These are phyloP conservation scores for Spergularia azorica DNA, from an alignment of 179 eudicot genomes.

Conservation along the genomic window DNA sequence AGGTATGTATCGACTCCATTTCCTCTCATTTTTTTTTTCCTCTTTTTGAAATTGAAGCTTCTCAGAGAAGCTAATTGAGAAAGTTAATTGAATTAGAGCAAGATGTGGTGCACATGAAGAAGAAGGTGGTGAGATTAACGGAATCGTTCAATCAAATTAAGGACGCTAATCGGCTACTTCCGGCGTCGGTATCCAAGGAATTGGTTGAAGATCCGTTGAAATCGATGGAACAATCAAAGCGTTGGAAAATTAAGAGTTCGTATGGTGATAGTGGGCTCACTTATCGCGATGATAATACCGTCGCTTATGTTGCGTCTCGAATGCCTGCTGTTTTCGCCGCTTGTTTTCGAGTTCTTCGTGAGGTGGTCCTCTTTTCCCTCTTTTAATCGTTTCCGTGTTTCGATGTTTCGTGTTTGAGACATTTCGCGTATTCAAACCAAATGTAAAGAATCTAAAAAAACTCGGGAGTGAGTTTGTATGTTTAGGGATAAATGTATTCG, in stretches of 20 bases:
- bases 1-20: conserved; percentile 35
- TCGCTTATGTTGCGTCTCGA: conserved; percentile 79
- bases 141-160: conserved; percentile 63
- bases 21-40: neutral
- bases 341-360: conserved; percentile 62
- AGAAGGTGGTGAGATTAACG: conserved; percentile 68
- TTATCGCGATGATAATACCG: conserved; percentile 63
- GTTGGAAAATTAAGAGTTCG: conserved; percentile 73
- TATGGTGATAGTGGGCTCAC: conserved; percentile 79
- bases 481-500: neutral
- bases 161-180: conserved; percentile 62
- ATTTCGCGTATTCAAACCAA: too few relatives aligned
- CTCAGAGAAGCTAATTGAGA: too few relatives aligned
- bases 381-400: too few relatives aligned
- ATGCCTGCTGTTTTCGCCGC: conserved; percentile 89
- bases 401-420: too few relatives aligned
- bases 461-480: too few relatives aligned
- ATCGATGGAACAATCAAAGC: conserved; percentile 52
- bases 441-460: too few relatives aligned
- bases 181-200: conserved; percentile 59
- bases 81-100: conserved; percentile 43
- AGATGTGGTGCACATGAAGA: conserved; percentile 72
- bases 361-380: conserved; percentile 55
- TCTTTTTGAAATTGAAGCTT: neutral
- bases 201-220: conserved; percentile 79